Percentiles rank a stretch among this genome's conserved stretches.
Conservation (phyloP, 2,329 filamentous ascomycete species). For the Fusarium albosuccineum region DNA sequence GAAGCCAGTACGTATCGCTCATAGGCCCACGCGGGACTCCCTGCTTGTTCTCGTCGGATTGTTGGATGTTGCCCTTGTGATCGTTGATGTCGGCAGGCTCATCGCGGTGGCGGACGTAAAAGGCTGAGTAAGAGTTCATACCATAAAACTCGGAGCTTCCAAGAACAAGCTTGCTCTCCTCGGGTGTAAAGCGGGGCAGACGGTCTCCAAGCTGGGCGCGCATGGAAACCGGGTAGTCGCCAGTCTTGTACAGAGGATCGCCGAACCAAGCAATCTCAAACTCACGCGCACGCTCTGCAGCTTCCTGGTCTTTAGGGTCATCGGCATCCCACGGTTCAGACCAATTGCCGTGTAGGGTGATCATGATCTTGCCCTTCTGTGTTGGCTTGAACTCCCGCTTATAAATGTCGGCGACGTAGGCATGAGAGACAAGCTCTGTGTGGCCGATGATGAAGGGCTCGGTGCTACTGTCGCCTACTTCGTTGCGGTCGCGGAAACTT, state of each 20-base stretch:
- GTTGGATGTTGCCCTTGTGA: conserved; percentile 56
- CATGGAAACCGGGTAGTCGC: conserved; percentile 57
- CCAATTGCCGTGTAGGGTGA: conserved; percentile 58
- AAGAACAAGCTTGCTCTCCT: conserved; percentile 54
- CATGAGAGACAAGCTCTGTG: conserved; percentile 56
- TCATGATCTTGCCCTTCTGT: conserved; percentile 56
- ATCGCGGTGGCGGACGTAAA: conserved; percentile 53
- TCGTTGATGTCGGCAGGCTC: conserved; percentile 54
- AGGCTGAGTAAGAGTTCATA: conserved; percentile 59
- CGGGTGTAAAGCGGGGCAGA: conserved; percentile 54
- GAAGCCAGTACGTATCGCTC: conserved; percentile 56
- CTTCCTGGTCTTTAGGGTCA: conserved; percentile 52
- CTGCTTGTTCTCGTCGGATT: conserved; percentile 52
- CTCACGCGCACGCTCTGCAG: conserved; percentile 55
- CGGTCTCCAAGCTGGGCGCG: conserved; percentile 54
- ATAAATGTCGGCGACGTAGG: conserved; percentile 54
- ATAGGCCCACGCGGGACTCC: conserved; percentile 51
- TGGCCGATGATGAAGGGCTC: conserved; percentile 57
- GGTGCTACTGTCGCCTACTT: conserved; percentile 40
- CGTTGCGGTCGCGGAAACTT: conserved; percentile 40
- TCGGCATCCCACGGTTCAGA: conserved; percentile 55
- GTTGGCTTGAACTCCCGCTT: conserved; percentile 53
- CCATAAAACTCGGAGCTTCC: conserved; percentile 57
- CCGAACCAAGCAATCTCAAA: conserved; percentile 60
- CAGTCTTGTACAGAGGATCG: conserved; percentile 53